These are phyloP conservation scores for Leccinum subtestaceum DNA, from an alignment of 768 basidiomycete genomes.

Conservation along the genomic window DNA sequence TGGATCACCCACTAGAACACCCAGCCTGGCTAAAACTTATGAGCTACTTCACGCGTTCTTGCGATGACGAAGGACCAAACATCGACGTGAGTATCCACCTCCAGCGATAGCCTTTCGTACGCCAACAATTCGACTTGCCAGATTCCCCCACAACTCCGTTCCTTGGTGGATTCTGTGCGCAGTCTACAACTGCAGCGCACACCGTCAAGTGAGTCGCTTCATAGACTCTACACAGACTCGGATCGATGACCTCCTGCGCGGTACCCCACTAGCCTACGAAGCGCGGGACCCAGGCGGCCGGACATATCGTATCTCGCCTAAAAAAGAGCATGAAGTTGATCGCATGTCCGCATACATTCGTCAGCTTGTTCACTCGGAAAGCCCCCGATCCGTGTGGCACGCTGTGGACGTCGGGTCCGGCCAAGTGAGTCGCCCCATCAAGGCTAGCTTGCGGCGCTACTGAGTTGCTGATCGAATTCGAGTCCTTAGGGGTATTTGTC, in stretches of 20 bases:
- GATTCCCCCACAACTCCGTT: constrained; percentile 24
- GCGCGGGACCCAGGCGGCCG: constrained; percentile 5
- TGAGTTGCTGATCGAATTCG: constrained; percentile 1
- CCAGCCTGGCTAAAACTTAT: constrained; percentile 27
- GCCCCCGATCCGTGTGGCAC: constrained; percentile 32
- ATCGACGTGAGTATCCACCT: constrained; percentile 16
- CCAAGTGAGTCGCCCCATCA: constrained; percentile 42
- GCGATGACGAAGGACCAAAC: constrained; percentile 2
- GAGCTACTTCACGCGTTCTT: constrained; percentile 19
- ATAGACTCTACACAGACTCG: neutral
- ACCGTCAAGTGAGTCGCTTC: constrained; percentile 12
- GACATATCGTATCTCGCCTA: constrained; percentile 63
- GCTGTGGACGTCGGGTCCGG: constrained; percentile 76
- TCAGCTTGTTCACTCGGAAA: constrained; percentile 30
- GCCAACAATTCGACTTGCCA: constrained; percentile 3
- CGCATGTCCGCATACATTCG: constrained; percentile 59
- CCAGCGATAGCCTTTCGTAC: neutral
- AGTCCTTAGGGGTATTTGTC: constrained; percentile 58
- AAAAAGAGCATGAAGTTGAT: constrained; percentile 70
- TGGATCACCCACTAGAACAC: constrained; percentile 2
- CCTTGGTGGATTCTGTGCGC: constrained; percentile 24
- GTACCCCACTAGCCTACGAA: constrained; percentile 6
- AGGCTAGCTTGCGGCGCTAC: neutral
- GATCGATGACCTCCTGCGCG: neutral
- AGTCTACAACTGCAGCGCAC: constrained; percentile 27